Percentiles rank a stretch among this genome's conserved stretches.
Evolutionary conservation across 495 filamentous ascomycete genomes (phyloP).

Genomic region (Penicillium longicatenatum): DNA sequence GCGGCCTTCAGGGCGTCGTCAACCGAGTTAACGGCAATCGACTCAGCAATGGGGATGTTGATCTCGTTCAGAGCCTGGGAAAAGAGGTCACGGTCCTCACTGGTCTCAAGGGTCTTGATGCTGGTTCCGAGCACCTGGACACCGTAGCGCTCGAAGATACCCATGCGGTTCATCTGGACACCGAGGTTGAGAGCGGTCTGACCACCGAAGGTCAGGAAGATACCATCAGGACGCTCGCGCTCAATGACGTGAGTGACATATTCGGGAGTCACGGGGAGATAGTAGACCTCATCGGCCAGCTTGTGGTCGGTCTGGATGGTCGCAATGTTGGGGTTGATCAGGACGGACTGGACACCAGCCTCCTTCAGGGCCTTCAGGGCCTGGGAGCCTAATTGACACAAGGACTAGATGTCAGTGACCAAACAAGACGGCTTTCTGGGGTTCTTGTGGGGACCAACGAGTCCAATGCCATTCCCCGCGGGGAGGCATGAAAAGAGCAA

Average conservation of each 20-base stretch:
- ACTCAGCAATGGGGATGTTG: slow-evolving; percentile 94
- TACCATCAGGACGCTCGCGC: slow-evolving; percentile 89
- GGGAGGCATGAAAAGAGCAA: slow-evolving; percentile 1
- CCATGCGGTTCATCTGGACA: slow-evolving; percentile 96
- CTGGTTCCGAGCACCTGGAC: slow-evolving; percentile 94
- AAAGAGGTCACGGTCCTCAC: slow-evolving; percentile 95
- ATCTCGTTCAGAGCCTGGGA: slow-evolving; percentile 90
- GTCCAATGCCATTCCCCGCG: background rate
- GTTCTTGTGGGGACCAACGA: background rate
- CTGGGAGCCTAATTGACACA: slow-evolving; percentile 68
- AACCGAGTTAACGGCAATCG: slow-evolving; percentile 84
- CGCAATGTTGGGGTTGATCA: slow-evolving; percentile 98
- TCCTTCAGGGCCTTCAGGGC: slow-evolving; percentile 97
- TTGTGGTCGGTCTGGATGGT: slow-evolving; percentile 99
- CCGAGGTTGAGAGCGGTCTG: slow-evolving; percentile 96
- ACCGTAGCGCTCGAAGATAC: slow-evolving; percentile 90
- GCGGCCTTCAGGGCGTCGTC: slow-evolving; percentile 90
- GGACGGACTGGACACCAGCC: slow-evolving; percentile 88
- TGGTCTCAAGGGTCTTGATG: slow-evolving; percentile 89
- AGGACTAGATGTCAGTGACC: slow-evolving; percentile 15
- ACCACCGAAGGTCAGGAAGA: slow-evolving; percentile 94
- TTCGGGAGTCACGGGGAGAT: slow-evolving; percentile 93
- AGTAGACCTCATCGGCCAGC: slow-evolving; percentile 96
- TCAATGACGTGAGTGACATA: slow-evolving; percentile 97
- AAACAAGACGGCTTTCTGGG: background rate